phyloP scores from a whole-genome alignment of 441 rosid species.

The Brassica hybrid region DNA sequence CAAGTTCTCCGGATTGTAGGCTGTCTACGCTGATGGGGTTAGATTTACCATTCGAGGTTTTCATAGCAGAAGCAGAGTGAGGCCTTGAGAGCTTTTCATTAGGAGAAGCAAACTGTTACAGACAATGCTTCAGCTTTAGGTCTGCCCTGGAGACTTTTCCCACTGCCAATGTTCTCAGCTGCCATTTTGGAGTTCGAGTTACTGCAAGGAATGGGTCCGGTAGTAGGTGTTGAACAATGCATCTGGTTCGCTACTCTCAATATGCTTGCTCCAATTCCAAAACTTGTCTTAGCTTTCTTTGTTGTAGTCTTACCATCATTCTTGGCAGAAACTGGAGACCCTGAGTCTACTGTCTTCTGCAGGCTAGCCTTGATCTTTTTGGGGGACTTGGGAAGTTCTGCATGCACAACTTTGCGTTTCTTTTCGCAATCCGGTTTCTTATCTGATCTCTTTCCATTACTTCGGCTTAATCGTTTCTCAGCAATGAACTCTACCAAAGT shows the following conservation, averaged over 20 bases:
- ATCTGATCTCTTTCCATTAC: slow-evolving; percentile 37
- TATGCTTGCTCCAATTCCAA: slow-evolving; percentile 67
- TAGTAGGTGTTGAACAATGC: slow-evolving; percentile 46
- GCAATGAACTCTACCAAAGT: slow-evolving; percentile 62
- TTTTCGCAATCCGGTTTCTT: slow-evolving; percentile 37
- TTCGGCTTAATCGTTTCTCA: slow-evolving; percentile 45
- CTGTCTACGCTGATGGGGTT: slow-evolving; percentile 48
- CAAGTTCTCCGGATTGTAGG: slow-evolving; percentile 24
- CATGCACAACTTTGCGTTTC: slow-evolving; percentile 51
- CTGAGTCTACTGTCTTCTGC: slow-evolving; percentile 26
- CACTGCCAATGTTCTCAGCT: slow-evolving; percentile 39
- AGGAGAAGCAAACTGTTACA: slow-evolving; percentile 36
- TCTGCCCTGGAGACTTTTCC: slow-evolving; percentile 38
- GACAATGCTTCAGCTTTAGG: slow-evolving; percentile 28
- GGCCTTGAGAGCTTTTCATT: slow-evolving; percentile 49
- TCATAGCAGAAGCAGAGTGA: slow-evolving; percentile 43
- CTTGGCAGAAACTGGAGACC: slow-evolving; percentile 30
- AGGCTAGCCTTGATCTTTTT: slow-evolving; percentile 41
- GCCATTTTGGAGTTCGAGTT: slow-evolving; percentile 32
- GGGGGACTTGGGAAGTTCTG: slow-evolving; percentile 34
- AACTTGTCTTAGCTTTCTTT: slow-evolving; percentile 46
- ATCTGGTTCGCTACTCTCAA: slow-evolving; percentile 65
- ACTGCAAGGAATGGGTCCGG: slow-evolving; percentile 42
- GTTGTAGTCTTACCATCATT: slow-evolving; percentile 36
- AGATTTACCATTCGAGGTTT: slow-evolving; percentile 46